These are phyloP conservation scores for Trypanosoma mega DNA, from an alignment of 208 protist species.

Conservation along the genomic window DNA sequence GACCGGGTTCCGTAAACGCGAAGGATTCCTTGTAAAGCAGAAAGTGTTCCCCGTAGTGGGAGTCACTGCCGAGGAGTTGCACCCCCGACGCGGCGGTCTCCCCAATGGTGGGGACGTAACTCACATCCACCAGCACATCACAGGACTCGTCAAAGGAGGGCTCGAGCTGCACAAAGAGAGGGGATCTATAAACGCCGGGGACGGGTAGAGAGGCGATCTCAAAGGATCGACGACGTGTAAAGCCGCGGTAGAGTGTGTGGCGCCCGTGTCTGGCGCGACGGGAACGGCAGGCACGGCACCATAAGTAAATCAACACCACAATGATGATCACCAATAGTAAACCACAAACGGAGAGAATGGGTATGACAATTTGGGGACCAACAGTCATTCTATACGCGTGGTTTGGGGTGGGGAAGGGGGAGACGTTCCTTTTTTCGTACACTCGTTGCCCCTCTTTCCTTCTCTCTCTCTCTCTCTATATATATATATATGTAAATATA, in stretches of 20 bases:
- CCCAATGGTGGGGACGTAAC: not conserved
- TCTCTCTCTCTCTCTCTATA: no score
- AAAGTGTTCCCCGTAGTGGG: conserved; percentile 48
- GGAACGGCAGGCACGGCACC: not conserved
- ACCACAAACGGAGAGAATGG: conserved; percentile 52
- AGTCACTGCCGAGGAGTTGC: conserved; percentile 50
- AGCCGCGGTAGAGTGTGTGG: conserved; percentile 20
- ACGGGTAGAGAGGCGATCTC: conserved; percentile 25
- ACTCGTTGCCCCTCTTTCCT: no score
- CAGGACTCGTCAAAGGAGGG: conserved; percentile 26
- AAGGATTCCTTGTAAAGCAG: conserved; percentile 60
- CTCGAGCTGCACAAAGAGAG: conserved; percentile 27
- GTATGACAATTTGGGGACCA: conserved; percentile 42
- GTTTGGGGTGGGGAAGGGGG: no score
- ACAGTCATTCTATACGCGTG: conserved; percentile 33
- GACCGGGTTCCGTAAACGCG: conserved; percentile 47
- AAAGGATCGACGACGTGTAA: conserved; percentile 18
- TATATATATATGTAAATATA: not conserved
- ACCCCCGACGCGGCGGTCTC: not conserved
- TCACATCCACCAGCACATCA: conserved; percentile 52
- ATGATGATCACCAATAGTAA: conserved; percentile 49
- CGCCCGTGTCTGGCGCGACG: not conserved
- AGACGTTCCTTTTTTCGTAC: no score
- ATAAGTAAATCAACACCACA: conserved; percentile 30
- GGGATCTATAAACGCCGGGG: conserved; percentile 26